Evolutionary conservation across 306 rosid species (phyloP), one percentile per base, ranked within the genome.

Genomic region (Cucumis sativus): DNA sequence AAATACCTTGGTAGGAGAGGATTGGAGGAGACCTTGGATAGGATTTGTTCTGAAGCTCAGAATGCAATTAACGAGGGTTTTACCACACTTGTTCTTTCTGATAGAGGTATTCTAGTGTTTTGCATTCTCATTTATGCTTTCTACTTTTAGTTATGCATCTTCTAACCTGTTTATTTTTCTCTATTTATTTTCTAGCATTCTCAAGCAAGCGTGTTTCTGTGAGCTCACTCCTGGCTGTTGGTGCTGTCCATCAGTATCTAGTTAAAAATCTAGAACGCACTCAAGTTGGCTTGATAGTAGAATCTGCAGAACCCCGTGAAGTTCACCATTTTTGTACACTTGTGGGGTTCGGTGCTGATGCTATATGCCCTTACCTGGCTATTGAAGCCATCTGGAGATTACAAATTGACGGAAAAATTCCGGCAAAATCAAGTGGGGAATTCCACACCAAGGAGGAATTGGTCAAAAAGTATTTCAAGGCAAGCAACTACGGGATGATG

Each of bases 291-390:
- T 82, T 96, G 84, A 88, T 92, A 66, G 83, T 96, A 71, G 99
- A 96, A 88, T 91, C 99, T 83, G 99, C 99, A 4, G 99, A 92
- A 83, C 97, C 99, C 43, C 97, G 99, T 43, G 99, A 96, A 85
- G 97, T 96, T 74, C 99, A 96, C 75, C 99, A 96, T 86, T 96
- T 96, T 89, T 96, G 99, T 80, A 91, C 99, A 3, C 88, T 96
- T 71, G 91, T 96, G 83, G 99, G 99, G 58, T 96, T 87, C 62
- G 99, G 99, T 37, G 99, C 96, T 23, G 99, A 96, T 88, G 98
- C 88, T 21, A 88, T 96, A 75, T 92, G 97, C 82, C 99, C 99
- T 45, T 96, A 92, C 85, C 81, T 96, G 90, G 91, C 98, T 11
- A 12, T 89, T 75, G 99, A 96, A 81, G 93, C 91, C 63, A 92